Evolutionary conservation across 305 asterid genomes (phyloP).

Genomic region (Fraxinus albicans): DNA sequence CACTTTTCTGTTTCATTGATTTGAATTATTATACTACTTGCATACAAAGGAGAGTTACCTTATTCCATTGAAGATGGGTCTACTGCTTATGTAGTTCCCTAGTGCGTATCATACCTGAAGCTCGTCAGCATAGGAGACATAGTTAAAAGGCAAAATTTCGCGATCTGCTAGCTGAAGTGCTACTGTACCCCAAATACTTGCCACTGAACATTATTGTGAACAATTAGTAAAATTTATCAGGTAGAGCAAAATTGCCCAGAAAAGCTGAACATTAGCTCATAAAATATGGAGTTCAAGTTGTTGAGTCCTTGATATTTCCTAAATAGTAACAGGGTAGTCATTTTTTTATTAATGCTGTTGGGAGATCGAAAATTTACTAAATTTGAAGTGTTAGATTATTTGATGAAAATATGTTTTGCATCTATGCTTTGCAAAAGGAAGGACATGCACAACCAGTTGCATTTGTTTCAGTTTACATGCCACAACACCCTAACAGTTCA

Average conservation of each 20-base stretch:
- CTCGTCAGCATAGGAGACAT: constrained; percentile 65
- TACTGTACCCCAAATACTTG: constrained; percentile 78
- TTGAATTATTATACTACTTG: constrained; percentile 2
- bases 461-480: not conserved
- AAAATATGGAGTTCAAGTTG: not conserved
- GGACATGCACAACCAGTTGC: not conserved
- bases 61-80: not conserved
- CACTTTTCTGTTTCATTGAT: constrained; percentile 52
- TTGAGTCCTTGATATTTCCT: not conserved
- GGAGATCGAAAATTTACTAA: not conserved
- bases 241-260: not conserved
- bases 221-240: constrained; percentile 9
- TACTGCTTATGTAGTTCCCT: not conserved
- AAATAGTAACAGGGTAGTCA: not conserved
- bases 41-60: not conserved
- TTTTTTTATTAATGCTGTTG: not conserved
- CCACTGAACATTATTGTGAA: constrained; percentile 38
- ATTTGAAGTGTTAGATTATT: not conserved
- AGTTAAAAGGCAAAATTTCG: constrained; percentile 75
- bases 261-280: not conserved
- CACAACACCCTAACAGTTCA: not conserved
- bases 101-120: constrained; percentile 55
- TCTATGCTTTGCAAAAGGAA: not conserved
- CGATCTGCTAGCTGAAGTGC: constrained; percentile 85
- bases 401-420: not conserved